A percentile compares a stretch with the other conserved stretches of the same genome.
Evolutionary conservation across 352 stramenopile species (phyloP).

Genomic region (Phytophthora kernoviae): DNA sequence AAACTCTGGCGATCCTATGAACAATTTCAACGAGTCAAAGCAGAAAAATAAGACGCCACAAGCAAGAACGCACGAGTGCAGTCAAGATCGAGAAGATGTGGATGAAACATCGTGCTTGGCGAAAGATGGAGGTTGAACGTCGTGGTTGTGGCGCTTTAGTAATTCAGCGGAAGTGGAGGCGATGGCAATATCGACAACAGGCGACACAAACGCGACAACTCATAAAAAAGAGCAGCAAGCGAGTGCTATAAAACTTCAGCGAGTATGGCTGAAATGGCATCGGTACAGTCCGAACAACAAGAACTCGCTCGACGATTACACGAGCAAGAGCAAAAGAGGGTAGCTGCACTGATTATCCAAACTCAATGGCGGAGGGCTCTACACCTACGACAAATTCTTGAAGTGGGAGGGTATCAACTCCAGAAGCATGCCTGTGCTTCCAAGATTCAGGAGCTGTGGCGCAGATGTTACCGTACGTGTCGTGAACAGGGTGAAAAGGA

Average conservation of each 20-base stretch:
- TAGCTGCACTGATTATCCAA: constrained; percentile 9
- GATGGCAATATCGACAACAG: background rate
- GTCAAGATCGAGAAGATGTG: constrained; percentile 19
- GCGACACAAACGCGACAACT: background rate
- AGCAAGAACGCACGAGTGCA: constrained; percentile 11
- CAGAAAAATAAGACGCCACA: constrained; percentile 1
- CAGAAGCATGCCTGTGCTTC: constrained; percentile 9
- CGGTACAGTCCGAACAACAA: background rate
- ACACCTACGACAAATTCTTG: background rate
- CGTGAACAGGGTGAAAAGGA: background rate
- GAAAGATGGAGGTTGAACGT: constrained; percentile 11
- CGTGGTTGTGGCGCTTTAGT: constrained; percentile 1
- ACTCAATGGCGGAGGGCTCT: constrained; percentile 9
- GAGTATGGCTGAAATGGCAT: background rate
- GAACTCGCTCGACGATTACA: background rate
- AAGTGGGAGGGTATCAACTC: background rate
- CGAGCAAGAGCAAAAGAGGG: constrained; percentile 3
- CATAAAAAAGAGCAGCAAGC: constrained; percentile 2
- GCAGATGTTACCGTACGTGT: background rate
- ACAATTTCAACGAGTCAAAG: background rate
- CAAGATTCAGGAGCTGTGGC: constrained; percentile 1
- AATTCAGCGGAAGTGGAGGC: constrained; percentile 21
- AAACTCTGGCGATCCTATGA: background rate
- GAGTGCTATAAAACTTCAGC: constrained; percentile 5
- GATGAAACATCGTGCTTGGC: constrained; percentile 3